Evolutionary conservation across 2,329 filamentous ascomycete species (phyloP).

Genomic region (Bretziella fagacearum): DNA sequence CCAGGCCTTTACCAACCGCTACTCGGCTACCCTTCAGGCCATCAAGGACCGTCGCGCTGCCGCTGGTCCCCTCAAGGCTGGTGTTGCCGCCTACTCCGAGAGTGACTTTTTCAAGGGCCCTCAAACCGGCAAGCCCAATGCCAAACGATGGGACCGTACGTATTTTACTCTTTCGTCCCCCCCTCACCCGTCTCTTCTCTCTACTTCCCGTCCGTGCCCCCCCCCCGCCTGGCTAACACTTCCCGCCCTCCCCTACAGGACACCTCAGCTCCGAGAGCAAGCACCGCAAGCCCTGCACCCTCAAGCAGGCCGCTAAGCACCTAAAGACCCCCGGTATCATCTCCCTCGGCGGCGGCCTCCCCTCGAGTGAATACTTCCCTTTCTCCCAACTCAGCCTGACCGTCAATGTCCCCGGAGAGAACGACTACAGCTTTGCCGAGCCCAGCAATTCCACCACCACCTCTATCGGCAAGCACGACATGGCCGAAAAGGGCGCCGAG

Average conservation of each 20-base stretch:
- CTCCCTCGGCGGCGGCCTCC: conserved; percentile 81
- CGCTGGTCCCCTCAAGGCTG: conserved; percentile 54
- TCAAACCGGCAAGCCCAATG: conserved; percentile 46
- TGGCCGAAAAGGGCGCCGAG: conserved; percentile 16
- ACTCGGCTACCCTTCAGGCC: conserved; percentile 31
- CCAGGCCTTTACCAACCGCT: conserved; percentile 8
- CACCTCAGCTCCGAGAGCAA: conserved; percentile 47
- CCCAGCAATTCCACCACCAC: conserved; percentile 43
- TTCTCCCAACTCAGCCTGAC: conserved; percentile 62
- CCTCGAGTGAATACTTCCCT: conserved; percentile 84
- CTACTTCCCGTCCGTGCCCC: neutral
- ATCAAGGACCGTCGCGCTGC: conserved; percentile 52
- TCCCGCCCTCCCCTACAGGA: conserved; percentile 27
- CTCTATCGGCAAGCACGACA: conserved; percentile 67
- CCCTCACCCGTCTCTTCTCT: no score
- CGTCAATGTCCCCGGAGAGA: conserved; percentile 43
- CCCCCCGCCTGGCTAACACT: neutral
- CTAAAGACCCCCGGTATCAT: conserved; percentile 72
- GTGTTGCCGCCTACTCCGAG: conserved; percentile 58
- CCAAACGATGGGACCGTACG: conserved; percentile 74
- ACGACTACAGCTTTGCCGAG: conserved; percentile 43
- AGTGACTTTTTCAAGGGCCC: conserved; percentile 72
- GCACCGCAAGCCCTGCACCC: conserved; percentile 44
- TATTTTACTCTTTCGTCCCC: conserved; percentile 20
- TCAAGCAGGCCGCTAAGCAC: conserved; percentile 68